Evolutionary conservation across 2,329 filamentous ascomycete genomes (phyloP).

Genomic region (Ceratocystis lukuohia): DNA sequence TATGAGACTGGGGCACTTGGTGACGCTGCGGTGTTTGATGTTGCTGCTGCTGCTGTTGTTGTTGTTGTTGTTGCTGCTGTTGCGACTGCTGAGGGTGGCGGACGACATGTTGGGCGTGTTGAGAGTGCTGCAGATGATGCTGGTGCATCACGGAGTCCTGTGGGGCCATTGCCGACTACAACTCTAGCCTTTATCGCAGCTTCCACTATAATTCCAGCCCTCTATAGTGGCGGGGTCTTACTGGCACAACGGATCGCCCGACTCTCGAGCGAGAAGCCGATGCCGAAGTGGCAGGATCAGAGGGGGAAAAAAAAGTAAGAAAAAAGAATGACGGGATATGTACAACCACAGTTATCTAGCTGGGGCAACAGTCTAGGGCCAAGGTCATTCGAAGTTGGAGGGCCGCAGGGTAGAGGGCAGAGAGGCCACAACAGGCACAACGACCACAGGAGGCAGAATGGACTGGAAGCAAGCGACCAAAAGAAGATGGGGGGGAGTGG

Average conservation of each 20-base stretch:
- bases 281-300: background rate
- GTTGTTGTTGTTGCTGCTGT: background rate
- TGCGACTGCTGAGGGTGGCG: conserved; percentile 20
- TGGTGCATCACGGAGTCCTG: conserved; percentile 19
- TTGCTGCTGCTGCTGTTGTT: conserved; percentile 12
- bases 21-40: conserved; percentile 22
- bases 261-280: background rate
- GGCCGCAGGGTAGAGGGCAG: background rate
- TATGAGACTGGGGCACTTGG: conserved; percentile 4
- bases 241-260: conserved; percentile 11
- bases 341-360: background rate
- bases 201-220: background rate
- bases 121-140: conserved; percentile 23
- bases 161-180: conserved; percentile 8
- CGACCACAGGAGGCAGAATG: background rate
- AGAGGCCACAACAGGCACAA: background rate
- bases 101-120: conserved; percentile 15
- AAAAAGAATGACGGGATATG: background rate
- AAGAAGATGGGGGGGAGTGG: background rate
- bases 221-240: background rate
- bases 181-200: background rate
- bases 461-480: background rate
- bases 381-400: background rate
- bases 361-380: background rate
- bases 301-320: background rate